phyloP scores from a whole-genome alignment of 306 rosid species.

The Ormosia emarginata region DNA sequence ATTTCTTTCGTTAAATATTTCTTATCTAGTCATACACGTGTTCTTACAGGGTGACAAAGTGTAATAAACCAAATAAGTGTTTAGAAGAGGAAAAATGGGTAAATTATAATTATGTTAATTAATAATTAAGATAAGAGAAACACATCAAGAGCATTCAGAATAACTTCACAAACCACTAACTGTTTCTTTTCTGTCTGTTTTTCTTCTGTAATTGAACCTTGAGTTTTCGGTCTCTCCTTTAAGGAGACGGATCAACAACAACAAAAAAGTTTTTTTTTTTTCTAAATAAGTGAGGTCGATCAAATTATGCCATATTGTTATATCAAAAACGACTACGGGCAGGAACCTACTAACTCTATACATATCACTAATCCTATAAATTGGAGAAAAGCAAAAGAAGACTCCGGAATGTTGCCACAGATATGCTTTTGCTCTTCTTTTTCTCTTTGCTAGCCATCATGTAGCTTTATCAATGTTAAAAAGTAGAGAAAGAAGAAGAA shows the following conservation, averaged over 20 bases:
- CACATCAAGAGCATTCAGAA: background rate
- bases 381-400: background rate
- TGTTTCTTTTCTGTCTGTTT: background rate
- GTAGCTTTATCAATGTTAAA: background rate
- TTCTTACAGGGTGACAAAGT: background rate
- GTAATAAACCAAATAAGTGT: background rate
- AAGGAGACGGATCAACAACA: too few species aligned
- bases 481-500: background rate
- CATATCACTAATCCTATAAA: background rate
- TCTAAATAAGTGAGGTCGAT: too few species aligned
- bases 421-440: background rate
- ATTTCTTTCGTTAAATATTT: background rate
- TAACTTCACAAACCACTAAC: background rate
- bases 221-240: background rate
- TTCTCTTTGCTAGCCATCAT: background rate
- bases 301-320: too few species aligned
- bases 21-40: background rate
- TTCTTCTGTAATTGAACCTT: background rate
- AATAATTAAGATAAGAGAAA: background rate
- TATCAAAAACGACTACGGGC: too few species aligned
- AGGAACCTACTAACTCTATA: too few species aligned
- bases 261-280: too few species aligned
- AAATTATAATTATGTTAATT: background rate
- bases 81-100: background rate
- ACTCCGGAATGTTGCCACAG: background rate